These are phyloP conservation scores for Phytophthora pisi DNA, from an alignment of 352 stramenopile genomes.

Conservation along the genomic window DNA sequence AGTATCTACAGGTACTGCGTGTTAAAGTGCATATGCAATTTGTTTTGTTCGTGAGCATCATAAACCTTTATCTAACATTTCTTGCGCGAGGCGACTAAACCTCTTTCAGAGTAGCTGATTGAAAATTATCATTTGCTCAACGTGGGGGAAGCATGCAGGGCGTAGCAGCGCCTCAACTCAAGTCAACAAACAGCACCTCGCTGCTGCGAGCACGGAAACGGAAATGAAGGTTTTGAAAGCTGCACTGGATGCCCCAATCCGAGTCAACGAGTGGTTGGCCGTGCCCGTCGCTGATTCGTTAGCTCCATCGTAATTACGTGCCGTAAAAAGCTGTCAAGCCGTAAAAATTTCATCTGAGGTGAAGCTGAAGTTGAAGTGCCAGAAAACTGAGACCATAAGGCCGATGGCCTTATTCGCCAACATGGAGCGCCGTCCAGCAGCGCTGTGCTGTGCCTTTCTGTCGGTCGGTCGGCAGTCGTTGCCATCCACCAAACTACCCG, in stretches of 20 bases:
- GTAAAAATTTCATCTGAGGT: not conserved
- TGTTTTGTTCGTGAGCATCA: constrained; percentile 63
- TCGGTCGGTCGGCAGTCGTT: too few species aligned
- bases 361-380: not conserved
- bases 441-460: not conserved
- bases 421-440: too few species aligned
- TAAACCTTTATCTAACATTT: constrained; percentile 76
- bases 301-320: not conserved
- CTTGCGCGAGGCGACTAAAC: constrained; percentile 89
- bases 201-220: not conserved
- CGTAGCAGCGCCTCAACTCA: not conserved
- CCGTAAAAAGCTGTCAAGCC: not conserved
- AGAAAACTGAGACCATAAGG: too few species aligned
- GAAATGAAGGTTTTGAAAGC: not conserved
- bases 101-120: constrained; percentile 92
- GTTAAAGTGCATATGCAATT: constrained; percentile 3
- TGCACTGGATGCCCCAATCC: not conserved
- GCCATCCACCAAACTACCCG: not conserved
- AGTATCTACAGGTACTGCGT: too few species aligned
- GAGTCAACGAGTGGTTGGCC: not conserved
- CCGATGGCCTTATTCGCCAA: not conserved
- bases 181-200: not conserved
- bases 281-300: not conserved
- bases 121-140: constrained; percentile 84
- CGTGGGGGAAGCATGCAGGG: not conserved